phyloP scores from a whole-genome alignment of 768 basidiomycete species.

The Agrocybe chaxingu region DNA sequence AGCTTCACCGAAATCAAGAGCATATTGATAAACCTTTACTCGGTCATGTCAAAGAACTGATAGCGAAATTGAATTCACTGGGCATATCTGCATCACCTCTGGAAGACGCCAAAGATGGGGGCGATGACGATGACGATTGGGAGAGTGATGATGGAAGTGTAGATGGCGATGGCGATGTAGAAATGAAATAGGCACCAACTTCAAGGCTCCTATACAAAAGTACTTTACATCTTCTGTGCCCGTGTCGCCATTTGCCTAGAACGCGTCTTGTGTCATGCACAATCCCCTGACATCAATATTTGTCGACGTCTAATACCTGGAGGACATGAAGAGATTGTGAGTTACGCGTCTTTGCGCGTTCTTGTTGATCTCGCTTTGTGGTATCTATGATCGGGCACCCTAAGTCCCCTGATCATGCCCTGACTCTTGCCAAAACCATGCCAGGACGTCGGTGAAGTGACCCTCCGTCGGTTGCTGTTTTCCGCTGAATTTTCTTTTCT shows the following conservation, averaged over 20 bases:
- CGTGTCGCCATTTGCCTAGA: too few species aligned
- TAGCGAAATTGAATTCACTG: conserved; percentile 59
- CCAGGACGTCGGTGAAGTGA: not conserved
- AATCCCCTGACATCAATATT: too few species aligned
- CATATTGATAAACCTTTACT: conserved; percentile 76
- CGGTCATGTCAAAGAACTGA: conserved; percentile 72
- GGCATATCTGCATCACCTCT: conserved; percentile 63
- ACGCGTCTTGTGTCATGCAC: too few species aligned
- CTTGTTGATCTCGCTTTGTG: too few species aligned
- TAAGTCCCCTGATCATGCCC: too few species aligned
- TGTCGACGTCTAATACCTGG: too few species aligned
- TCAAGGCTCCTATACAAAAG: not conserved
- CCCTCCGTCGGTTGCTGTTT: conserved; percentile 1
- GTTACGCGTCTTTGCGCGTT: too few species aligned
- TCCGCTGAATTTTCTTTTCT: conserved; percentile 1
- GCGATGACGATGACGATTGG: conserved; percentile 62
- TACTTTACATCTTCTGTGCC: too few species aligned
- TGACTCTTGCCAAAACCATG: too few species aligned
- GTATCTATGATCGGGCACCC: too few species aligned
- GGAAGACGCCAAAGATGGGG: conserved; percentile 53
- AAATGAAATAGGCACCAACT: conserved; percentile 42
- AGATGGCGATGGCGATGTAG: conserved; percentile 54
- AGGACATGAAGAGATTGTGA: too few species aligned
- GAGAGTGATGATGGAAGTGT: conserved; percentile 62
- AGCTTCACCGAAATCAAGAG: conserved; percentile 66